Evolutionary conservation across 176 grass and related monocot genomes (phyloP), one percentile per base, ranked within the genome.

Genomic region (Luzula sylvatica): DNA sequence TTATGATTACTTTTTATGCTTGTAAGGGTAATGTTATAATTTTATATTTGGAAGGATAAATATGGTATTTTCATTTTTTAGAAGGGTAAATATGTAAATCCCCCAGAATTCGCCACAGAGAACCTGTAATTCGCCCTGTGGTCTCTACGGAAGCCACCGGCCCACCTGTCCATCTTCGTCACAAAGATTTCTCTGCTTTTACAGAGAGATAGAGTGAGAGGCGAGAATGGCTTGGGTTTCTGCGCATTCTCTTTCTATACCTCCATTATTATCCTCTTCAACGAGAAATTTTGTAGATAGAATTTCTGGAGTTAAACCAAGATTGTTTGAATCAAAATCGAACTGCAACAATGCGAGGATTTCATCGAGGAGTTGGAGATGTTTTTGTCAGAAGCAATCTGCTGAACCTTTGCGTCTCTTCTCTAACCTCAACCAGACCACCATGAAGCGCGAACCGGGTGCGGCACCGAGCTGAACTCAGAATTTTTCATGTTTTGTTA

Each of bases 391-490:
- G 52, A 59, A 42, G 58, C 73, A 35, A 24, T 66, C 83, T 2
- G 40, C 66, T 3, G 47, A 75, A 42, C 65, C 75, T 56, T 47
- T 86, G 40, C 77, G 83, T 51, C 83, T 95, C 40, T 95, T 88
- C 77, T 95, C 90, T 38, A 95, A 95, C 23, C 58, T 95, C 67
- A 95, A 95, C 74, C 63, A 76, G 70, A 70, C 63, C 13, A 95
- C 76, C 61, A 86, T 95, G 90, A 74, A 88, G 77, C 85, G 81
- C 21, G 80, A 95, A 19, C 80, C 90, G 0, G 83, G 90, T 95
- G 27, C 5, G n/a, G 1, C 8, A 32, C 3, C 9, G 1, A 61
- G 66, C 8, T 22, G 13, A 46, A 18, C 15, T 19, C 12, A 29
- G 15, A 27, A 12, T 45, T 45, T 26, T 35, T 4, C 30, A n/a